A percentile compares a stretch with the other conserved stretches of the same genome.
phyloP scores from a whole-genome alignment of 192 early-diverging fungal genomes.

The Coemansia biformis region DNA sequence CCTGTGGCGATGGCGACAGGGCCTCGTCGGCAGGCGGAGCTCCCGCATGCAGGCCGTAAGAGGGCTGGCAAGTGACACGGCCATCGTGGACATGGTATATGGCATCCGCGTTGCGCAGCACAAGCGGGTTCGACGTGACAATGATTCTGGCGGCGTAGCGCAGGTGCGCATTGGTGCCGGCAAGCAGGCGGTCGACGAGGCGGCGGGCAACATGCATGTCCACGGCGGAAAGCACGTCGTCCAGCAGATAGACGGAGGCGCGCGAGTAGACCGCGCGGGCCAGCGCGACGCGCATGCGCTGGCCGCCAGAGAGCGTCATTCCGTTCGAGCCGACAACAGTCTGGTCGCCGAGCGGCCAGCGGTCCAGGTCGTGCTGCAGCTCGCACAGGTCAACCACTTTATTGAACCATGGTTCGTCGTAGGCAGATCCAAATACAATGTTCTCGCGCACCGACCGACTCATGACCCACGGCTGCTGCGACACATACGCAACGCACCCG shows the following conservation, averaged over 20 bases:
- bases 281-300: conserved; percentile 24
- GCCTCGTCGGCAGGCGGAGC: too few relatives aligned
- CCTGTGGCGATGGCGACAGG: too few relatives aligned
- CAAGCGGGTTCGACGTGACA: conserved; percentile 12
- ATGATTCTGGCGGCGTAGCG: neutral
- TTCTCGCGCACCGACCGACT: conserved; percentile 42
- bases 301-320: conserved; percentile 57
- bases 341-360: conserved; percentile 27
- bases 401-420: conserved; percentile 24
- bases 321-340: conserved; percentile 57
- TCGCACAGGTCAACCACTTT: conserved; percentile 18
- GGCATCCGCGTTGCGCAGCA: conserved; percentile 8
- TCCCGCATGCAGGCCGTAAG: too few relatives aligned
- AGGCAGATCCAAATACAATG: conserved; percentile 31
- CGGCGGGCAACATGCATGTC: conserved; percentile 66
- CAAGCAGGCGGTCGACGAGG: conserved; percentile 61
- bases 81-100: too few relatives aligned
- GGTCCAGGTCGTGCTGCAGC: conserved; percentile 21
- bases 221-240: conserved; percentile 48
- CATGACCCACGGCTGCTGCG: conserved; percentile 49
- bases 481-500: conserved; percentile 10
- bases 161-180: neutral
- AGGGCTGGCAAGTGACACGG: too few relatives aligned
- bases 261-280: conserved; percentile 73
- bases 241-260: conserved; percentile 74